Evolutionary conservation across 73 alveolate species (phyloP), one percentile per base, ranked within the genome.

Genomic region (Loxodes magnus): DNA sequence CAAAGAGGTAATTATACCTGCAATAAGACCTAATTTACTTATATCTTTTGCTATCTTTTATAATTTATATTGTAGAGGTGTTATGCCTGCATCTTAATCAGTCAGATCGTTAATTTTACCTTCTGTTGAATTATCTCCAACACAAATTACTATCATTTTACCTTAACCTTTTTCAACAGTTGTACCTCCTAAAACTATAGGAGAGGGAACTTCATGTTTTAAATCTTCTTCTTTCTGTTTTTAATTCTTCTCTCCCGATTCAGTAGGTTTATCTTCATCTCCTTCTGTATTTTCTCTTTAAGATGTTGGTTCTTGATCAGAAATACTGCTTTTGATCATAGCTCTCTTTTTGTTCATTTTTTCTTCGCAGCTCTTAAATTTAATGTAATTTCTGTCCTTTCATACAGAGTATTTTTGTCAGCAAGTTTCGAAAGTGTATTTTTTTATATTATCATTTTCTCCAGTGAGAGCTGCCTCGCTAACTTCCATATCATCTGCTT

Each of bases 381-480:
- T n/a, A n/a, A n/a, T n/a, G n/a, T n/a, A n/a, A n/a, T n/a, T n/a
- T n/a, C n/a, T n/a, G n/a, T n/a, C n/a, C n/a, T n/a, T n/a, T n/a
- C n/a, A n/a, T n/a, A n/a, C n/a, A n/a, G n/a, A n/a, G n/a, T n/a
- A n/a, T n/a, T n/a, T n/a, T n/a, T n/a, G n/a, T n/a, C n/a, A n/a
- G n/a, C n/a, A n/a, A n/a, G n/a, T n/a, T n/a, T n/a, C n/a, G n/a
- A n/a, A n/a, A n/a, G n/a, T n/a, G 10, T n/a, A 31, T 31, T 31
- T 31, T 31, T 31, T 31, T 31, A 20, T 77, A 77, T 31, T 31
- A 55, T 71, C 90, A 25, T 76, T 71, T 64, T 84, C 96, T 10
- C 96, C 96, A n/a, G 96, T 84, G 80, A 84, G 67, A 37, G 96
- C 96, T 39, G 93, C 46, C 60, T 88, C 98, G 55, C 80, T 91